Percentiles rank a stretch among this genome's conserved stretches.
Conservation (phyloP, 129 eudicot genomes). For the Glebionis coronaria region DNA sequence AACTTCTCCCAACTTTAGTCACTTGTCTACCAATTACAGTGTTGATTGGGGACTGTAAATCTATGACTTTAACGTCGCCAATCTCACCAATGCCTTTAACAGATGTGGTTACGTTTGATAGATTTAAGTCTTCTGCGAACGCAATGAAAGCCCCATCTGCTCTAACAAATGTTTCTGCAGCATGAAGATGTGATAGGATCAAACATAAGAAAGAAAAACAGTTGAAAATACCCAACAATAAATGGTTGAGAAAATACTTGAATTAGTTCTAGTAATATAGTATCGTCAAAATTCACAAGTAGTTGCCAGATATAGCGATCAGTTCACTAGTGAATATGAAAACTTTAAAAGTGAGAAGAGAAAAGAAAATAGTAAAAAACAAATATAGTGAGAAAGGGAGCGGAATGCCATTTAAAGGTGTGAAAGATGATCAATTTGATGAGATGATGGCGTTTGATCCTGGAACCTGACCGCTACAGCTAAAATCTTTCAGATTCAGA, state of each 20-base stretch:
- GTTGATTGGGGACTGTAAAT: constrained; percentile 71
- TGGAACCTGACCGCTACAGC: too few relatives aligned
- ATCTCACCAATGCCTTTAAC: constrained; percentile 74
- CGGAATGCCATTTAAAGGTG: not conserved
- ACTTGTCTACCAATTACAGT: constrained; percentile 77
- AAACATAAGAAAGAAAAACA: too few relatives aligned
- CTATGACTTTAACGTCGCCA: constrained; percentile 68
- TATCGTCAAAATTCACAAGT: too few relatives aligned
- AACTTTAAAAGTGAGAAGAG: not conserved
- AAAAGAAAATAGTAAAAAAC: not conserved
- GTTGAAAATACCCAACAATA: too few relatives aligned
- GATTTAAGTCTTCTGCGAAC: constrained; percentile 64
- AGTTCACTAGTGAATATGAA: not conserved
- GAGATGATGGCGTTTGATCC: not conserved
- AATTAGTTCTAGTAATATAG: too few relatives aligned
- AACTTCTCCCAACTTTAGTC: constrained; percentile 85
- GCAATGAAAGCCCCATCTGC: constrained; percentile 96
- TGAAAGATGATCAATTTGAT: not conserved
- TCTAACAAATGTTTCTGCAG: constrained; percentile 84
- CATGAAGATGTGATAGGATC: not conserved
- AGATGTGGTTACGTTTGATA: constrained; percentile 54
- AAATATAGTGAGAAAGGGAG: not conserved
- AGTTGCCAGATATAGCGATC: too few relatives aligned
- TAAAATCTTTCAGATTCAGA: too few relatives aligned
- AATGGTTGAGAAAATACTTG: too few relatives aligned